Conservation (phyloP, 345 rosid species). For the Xanthoceras sorbifolium region DNA sequence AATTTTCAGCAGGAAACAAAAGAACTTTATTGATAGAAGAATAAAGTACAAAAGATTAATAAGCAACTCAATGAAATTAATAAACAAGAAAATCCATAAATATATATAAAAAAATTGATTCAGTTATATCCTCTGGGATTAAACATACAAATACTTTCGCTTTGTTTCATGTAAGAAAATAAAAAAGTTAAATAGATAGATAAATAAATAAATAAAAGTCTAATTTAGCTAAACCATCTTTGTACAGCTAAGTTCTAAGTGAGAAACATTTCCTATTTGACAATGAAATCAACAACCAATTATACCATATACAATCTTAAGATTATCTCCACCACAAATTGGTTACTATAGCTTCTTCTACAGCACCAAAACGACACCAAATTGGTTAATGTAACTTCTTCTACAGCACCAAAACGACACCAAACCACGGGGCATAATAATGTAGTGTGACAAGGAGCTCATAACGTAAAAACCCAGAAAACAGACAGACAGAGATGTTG, state of each 20-base stretch:
- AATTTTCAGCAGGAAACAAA: no score
- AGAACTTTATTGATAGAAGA: no score
- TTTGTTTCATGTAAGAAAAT: background rate
- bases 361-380: background rate
- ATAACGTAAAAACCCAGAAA: slow-evolving; percentile 5
- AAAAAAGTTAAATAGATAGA: no score
- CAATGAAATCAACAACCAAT: slow-evolving; percentile 1
- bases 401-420: background rate
- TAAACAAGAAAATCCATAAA: background rate
- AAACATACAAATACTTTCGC: background rate
- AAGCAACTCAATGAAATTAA: background rate
- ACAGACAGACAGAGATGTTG: background rate
- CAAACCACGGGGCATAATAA: background rate
- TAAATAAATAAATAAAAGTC: background rate
- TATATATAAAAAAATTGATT: background rate
- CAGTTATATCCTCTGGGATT: background rate
- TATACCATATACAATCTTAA: background rate
- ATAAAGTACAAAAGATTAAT: background rate
- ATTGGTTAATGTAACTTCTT: background rate
- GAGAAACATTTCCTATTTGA: background rate
- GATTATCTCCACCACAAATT: background rate
- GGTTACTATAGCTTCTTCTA: background rate
- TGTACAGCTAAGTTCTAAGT: background rate
- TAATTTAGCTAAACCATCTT: background rate
- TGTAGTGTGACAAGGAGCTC: background rate